Conservation (phyloP, 176 grass and related monocot species). For the Carex parvula region DNA sequence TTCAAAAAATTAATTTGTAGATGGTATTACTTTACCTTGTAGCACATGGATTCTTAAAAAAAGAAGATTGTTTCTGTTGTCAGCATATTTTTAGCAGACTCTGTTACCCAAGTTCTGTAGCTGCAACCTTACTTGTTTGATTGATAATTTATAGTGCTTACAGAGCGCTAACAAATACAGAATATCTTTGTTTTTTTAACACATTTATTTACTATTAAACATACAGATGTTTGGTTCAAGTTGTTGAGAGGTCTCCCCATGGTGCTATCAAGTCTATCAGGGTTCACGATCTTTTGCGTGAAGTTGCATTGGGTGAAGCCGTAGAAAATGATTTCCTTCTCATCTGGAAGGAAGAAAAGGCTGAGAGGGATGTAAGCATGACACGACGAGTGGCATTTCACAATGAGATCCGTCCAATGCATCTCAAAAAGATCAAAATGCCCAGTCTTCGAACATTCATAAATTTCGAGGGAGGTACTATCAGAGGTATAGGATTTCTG, state of each 20-base stretch:
- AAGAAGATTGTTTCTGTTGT: too few relatives aligned
- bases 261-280: not conserved
- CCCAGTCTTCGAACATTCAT: not conserved
- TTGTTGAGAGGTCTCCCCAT: not conserved
- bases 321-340: not conserved
- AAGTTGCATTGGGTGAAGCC: not conserved
- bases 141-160: not conserved
- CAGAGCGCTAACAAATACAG: not conserved
- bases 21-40: too few relatives aligned
- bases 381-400: not conserved
- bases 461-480: rapidly evolving
- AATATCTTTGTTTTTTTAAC: not conserved
- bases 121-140: too few relatives aligned
- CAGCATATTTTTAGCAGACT: too few relatives aligned
- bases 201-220: too few relatives aligned
- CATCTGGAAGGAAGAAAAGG: not conserved
- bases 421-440: not conserved
- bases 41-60: too few relatives aligned
- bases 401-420: not conserved
- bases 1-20: too few relatives aligned
- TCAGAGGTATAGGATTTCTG: not conserved
- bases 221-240: not conserved
- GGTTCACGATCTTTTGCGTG: not conserved
- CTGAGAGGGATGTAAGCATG: not conserved
- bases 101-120: too few relatives aligned